Percentiles rank a stretch among this genome's conserved stretches.
Evolutionary conservation across 1,139 yeast species (phyloP).

Genomic region (Blastobotrys arbuscula): DNA sequence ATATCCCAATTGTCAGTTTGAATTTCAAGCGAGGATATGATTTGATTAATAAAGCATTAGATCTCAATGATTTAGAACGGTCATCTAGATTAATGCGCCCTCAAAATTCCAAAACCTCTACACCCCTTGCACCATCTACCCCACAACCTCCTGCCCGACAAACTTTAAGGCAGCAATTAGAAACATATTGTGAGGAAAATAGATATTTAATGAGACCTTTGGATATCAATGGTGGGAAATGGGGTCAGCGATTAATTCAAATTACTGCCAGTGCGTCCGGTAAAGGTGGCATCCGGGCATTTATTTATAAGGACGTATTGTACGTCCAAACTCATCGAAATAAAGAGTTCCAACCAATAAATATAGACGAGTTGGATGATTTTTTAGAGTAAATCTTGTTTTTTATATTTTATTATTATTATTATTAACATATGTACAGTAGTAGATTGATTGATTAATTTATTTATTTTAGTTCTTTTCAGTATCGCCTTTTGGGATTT

Average conservation of each 20-base stretch:
- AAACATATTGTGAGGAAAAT: slow-evolving; percentile 38
- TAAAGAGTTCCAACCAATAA: slow-evolving; percentile 19
- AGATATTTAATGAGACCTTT: slow-evolving; percentile 36
- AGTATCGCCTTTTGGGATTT: not conserved
- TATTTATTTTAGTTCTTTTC: not conserved
- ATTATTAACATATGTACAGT: too few species aligned
- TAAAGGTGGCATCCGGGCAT: slow-evolving; percentile 33
- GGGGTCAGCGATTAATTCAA: slow-evolving; percentile 37
- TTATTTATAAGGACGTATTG: slow-evolving; percentile 44
- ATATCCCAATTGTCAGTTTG: slow-evolving; percentile 21
- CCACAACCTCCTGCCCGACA: not conserved
- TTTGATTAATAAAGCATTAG: slow-evolving; percentile 34
- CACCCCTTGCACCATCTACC: not conserved
- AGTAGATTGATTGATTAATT: not conserved
- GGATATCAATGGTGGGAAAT: slow-evolving; percentile 29
- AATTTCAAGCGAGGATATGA: slow-evolving; percentile 32
- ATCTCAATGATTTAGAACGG: slow-evolving; percentile 18
- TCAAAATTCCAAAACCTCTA: not conserved
- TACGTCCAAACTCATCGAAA: slow-evolving; percentile 34
- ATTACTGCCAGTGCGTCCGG: slow-evolving; percentile 33
- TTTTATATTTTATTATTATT: too few species aligned
- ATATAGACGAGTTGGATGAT: slow-evolving; percentile 25
- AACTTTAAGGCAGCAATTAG: slow-evolving; percentile 47
- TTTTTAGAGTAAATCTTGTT: not conserved
- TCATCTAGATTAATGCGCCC: not conserved